Conservation (phyloP, 768 basidiomycete genomes). For the Boletales sp. region DNA sequence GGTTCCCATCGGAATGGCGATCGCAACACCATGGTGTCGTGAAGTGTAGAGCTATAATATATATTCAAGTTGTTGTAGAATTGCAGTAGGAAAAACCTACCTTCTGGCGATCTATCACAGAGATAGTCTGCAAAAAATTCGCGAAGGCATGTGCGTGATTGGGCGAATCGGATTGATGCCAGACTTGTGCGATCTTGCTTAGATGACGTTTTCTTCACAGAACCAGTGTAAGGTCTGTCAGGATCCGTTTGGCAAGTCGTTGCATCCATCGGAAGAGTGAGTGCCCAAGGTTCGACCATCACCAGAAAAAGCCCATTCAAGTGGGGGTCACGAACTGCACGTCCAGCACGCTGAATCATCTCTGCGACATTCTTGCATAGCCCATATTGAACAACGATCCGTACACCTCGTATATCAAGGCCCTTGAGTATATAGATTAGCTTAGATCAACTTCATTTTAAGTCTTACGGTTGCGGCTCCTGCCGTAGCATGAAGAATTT, state of each 20-base stretch:
- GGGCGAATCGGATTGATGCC: not conserved
- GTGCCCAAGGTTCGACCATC: not conserved
- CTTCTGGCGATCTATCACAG: not conserved
- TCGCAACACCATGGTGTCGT: not conserved
- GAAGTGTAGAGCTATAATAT: not conserved
- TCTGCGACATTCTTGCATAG: not conserved
- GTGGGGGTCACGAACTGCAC: not conserved
- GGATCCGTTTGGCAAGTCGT: too few relatives aligned
- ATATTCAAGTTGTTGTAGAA: not conserved
- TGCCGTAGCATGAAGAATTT: conserved; percentile 22
- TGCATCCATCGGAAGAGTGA: too few relatives aligned
- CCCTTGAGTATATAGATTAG: too few relatives aligned
- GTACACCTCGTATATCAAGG: too few relatives aligned
- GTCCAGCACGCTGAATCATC: not conserved
- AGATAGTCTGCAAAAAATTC: conserved; percentile 1
- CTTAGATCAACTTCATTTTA: too few relatives aligned
- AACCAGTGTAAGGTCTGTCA: not conserved
- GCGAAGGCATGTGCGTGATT: conserved; percentile 1
- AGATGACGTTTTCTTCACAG: not conserved
- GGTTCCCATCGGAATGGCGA: not conserved
- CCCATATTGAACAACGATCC: conserved; percentile 2
- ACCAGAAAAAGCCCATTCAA: not conserved
- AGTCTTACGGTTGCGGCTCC: conserved; percentile 2
- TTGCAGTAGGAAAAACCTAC: too few relatives aligned
- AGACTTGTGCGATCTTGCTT: conserved; percentile 1